phyloP scores from a whole-genome alignment of 2,329 filamentous ascomycete species.

The Trichoderma sp. region DNA sequence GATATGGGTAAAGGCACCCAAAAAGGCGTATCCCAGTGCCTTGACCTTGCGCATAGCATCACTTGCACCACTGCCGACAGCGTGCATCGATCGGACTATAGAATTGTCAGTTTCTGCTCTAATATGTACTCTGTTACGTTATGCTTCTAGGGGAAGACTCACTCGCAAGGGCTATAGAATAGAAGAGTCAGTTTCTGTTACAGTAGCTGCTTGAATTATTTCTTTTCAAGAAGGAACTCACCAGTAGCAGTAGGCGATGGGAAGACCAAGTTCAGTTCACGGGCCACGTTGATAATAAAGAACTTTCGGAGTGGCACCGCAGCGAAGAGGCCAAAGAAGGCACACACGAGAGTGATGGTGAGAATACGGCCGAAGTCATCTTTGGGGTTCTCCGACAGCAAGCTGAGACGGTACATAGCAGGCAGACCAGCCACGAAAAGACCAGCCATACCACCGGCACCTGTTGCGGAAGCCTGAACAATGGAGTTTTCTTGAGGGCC shows the following conservation, averaged over 20 bases:
- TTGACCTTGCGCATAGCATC: constrained; percentile 57
- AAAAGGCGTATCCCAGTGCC: constrained; percentile 51
- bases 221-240: not conserved
- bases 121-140: not conserved
- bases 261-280: constrained; percentile 59
- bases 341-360: constrained; percentile 59
- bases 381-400: constrained; percentile 48
- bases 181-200: not conserved
- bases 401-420: constrained; percentile 55
- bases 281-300: constrained; percentile 64
- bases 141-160: not conserved
- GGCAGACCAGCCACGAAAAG: constrained; percentile 60
- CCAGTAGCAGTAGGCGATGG: constrained; percentile 55
- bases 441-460: constrained; percentile 55
- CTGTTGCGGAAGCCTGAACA: constrained; percentile 57
- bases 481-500: constrained; percentile 63
- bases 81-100: constrained; percentile 62
- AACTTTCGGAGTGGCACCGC: constrained; percentile 63
- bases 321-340: constrained; percentile 64
- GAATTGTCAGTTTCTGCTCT: constrained; percentile 30
- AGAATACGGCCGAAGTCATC: constrained; percentile 57
- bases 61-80: constrained; percentile 47
- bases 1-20: constrained; percentile 48
- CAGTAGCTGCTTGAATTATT: not conserved
- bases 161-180: not conserved